phyloP scores from a whole-genome alignment of 371 early-diverging fungal genomes.

The Parasitella parasitica region DNA sequence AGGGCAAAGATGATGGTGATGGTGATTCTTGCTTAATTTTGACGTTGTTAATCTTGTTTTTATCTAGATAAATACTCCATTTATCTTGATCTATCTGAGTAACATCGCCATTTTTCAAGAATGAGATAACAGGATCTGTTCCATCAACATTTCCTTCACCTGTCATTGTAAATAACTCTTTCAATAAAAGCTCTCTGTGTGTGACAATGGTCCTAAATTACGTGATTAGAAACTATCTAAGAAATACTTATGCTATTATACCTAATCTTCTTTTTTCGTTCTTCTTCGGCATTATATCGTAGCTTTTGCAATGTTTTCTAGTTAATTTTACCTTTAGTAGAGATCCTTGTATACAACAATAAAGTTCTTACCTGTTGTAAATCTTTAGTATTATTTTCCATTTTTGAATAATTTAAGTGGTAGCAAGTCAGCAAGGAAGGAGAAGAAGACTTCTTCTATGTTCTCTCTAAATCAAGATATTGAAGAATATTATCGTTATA shows the following conservation, averaged over 20 bases:
- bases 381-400: conserved; percentile 4
- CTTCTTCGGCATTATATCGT: conserved; percentile 33
- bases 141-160: conserved; percentile 10
- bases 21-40: conserved; percentile 8
- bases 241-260: conserved; percentile 2
- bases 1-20: not conserved
- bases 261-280: conserved; percentile 33
- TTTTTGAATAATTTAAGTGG: not conserved
- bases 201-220: conserved; percentile 23
- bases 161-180: conserved; percentile 41
- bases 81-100: conserved; percentile 34
- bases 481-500: not conserved
- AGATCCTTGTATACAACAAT: not conserved
- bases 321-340: not conserved
- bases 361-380: not conserved
- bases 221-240: not conserved
- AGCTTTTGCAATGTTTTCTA: conserved; percentile 29
- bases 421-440: not conserved
- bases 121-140: conserved; percentile 20
- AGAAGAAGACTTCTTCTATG: not conserved
- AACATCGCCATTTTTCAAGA: conserved; percentile 35
- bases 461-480: not conserved
- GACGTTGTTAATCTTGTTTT: conserved; percentile 31
- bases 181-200: conserved; percentile 33
- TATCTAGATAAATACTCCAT: conserved; percentile 35